Conservation (phyloP, 495 filamentous ascomycete species). For the Aspergillus haitiensis region DNA sequence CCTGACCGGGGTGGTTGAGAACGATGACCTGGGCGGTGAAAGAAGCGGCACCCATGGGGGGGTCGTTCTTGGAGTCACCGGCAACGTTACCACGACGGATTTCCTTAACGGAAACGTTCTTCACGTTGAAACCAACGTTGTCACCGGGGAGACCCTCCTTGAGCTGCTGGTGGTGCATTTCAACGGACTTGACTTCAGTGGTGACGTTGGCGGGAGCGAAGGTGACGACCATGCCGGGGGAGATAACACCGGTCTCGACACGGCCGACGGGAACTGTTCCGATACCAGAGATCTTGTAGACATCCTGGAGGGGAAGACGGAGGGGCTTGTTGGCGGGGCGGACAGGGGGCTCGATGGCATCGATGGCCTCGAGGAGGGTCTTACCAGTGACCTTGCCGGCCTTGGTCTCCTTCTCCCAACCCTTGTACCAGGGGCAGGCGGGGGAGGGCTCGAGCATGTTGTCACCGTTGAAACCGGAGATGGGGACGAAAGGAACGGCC, state of each 20-base stretch:
- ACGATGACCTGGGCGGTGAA: slow-evolving; percentile 99
- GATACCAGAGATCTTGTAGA: slow-evolving; percentile 99
- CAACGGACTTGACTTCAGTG: slow-evolving; percentile 99
- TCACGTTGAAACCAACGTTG: slow-evolving; percentile 99
- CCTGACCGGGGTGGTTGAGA: slow-evolving; percentile 99
- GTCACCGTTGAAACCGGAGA: slow-evolving; percentile 99
- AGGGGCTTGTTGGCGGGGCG: slow-evolving; percentile 88
- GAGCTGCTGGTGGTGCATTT: slow-evolving; percentile 99
- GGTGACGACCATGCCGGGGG: slow-evolving; percentile 92
- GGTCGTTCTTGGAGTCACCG: slow-evolving; percentile 99
- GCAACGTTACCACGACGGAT: slow-evolving; percentile 99
- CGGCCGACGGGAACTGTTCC: slow-evolving; percentile 98
- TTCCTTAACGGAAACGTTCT: slow-evolving; percentile 99
- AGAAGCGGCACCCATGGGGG: slow-evolving; percentile 78
- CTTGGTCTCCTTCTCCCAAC: slow-evolving; percentile 99
- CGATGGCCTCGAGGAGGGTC: slow-evolving; percentile 99
- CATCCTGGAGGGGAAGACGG: slow-evolving; percentile 99
- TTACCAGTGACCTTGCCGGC: slow-evolving; percentile 83
- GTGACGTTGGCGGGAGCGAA: slow-evolving; percentile 94
- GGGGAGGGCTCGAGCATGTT: slow-evolving; percentile 93
- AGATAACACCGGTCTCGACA: slow-evolving; percentile 99
- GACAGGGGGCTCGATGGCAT: slow-evolving; percentile 88
- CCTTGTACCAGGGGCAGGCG: slow-evolving; percentile 99
- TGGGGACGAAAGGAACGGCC: slow-evolving; percentile 95
- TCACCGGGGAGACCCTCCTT: slow-evolving; percentile 93